Conservation (phyloP, 1,284 basidiomycete genomes). For the Ganoderma boninense region DNA sequence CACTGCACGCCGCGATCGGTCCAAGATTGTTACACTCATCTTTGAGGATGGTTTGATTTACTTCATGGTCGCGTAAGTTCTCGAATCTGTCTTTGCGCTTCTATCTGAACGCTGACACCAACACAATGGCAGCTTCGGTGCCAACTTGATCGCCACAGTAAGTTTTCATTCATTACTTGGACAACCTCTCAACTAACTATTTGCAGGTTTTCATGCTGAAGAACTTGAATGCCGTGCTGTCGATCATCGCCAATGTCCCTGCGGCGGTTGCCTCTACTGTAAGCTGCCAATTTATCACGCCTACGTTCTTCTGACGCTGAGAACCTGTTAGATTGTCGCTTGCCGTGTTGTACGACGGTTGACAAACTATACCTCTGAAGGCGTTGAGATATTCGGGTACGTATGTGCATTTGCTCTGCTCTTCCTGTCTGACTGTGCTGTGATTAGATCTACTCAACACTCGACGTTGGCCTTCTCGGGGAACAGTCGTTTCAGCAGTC, state of each 20-base stretch:
- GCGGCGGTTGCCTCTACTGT: conserved; percentile 75
- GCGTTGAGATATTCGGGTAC: conserved; percentile 61
- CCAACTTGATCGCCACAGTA: conserved; percentile 73
- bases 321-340: conserved; percentile 65
- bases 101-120: not conserved
- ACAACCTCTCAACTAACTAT: conserved; percentile 11
- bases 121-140: conserved; percentile 57
- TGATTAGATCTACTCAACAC: conserved; percentile 40
- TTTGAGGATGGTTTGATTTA: conserved; percentile 78
- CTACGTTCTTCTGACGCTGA: not conserved
- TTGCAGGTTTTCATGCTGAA: conserved; percentile 72
- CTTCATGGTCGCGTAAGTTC: conserved; percentile 74
- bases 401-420: conserved; percentile 36
- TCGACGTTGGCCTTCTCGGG: conserved; percentile 50
- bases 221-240: conserved; percentile 78
- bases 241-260: conserved; percentile 77
- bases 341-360: conserved; percentile 74
- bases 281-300: conserved; percentile 30
- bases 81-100: not conserved
- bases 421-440: conserved; percentile 12
- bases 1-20: conserved; percentile 48
- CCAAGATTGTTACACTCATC: conserved; percentile 68
- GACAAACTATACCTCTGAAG: conserved; percentile 60
- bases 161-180: conserved; percentile 24
- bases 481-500: conserved; percentile 31